Conservation (phyloP, 2,329 filamentous ascomycete species). For the Aspergillus novofumigatus region DNA sequence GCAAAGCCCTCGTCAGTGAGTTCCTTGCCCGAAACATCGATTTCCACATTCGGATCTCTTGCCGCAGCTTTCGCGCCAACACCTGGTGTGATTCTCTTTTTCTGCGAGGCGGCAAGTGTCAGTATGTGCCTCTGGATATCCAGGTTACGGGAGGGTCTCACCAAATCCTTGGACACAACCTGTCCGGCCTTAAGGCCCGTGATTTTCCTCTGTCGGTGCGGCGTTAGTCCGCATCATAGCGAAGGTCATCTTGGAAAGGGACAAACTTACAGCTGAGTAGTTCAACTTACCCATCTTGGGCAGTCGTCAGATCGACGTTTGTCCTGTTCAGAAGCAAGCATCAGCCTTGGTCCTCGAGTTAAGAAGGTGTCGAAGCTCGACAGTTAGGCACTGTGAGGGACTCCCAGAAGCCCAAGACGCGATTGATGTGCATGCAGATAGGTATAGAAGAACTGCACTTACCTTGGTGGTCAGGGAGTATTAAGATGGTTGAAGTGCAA, state of each 20-base stretch:
- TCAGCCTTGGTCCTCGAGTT: neutral
- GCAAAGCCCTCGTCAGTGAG: conserved; percentile 45
- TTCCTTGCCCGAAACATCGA: conserved; percentile 43
- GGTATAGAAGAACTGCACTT: neutral
- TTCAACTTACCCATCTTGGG: conserved; percentile 37
- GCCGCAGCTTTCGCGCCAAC: conserved; percentile 24
- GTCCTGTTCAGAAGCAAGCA: neutral
- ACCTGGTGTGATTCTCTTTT: conserved; percentile 31
- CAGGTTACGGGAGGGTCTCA: conserved; percentile 13
- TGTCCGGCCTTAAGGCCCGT: conserved; percentile 44
- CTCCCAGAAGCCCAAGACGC: neutral
- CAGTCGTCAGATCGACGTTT: neutral
- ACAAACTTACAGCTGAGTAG: conserved; percentile 35
- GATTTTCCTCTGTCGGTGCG: conserved; percentile 38
- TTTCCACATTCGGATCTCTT: conserved; percentile 38
- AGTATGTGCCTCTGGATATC: neutral
- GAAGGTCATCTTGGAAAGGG: neutral
- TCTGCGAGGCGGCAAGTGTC: conserved; percentile 19
- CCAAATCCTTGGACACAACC: conserved; percentile 44
- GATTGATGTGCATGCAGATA: neutral
- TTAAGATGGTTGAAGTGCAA: neutral
- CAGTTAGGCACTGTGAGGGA: neutral
- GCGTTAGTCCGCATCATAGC: conserved; percentile 11
- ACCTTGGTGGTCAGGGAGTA: neutral
- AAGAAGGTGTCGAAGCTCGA: neutral